Conservation (phyloP, 2,329 filamentous ascomycete genomes). For the Calonectria naviculata region DNA sequence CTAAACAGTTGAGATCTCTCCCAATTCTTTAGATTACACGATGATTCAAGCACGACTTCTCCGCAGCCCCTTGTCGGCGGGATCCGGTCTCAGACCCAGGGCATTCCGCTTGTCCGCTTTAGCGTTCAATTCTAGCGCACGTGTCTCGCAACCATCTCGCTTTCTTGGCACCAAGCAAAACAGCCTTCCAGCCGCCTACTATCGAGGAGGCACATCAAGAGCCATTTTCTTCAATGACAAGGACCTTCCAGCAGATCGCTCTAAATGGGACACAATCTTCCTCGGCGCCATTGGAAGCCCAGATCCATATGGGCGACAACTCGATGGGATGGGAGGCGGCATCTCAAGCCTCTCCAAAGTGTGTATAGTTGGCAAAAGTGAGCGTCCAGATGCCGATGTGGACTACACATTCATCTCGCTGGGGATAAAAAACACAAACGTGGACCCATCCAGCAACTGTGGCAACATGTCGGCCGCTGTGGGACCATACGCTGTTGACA, state of each 20-base stretch:
- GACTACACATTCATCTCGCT: constrained; percentile 71
- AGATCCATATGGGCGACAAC: constrained; percentile 73
- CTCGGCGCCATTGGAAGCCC: constrained; percentile 69
- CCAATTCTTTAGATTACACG: too few relatives aligned
- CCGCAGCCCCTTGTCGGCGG: neutral
- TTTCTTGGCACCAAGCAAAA: constrained; percentile 15
- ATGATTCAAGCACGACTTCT: neutral
- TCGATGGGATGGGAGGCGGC: constrained; percentile 76
- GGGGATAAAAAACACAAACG: constrained; percentile 65
- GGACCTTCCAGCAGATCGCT: constrained; percentile 16
- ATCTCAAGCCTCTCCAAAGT: constrained; percentile 76
- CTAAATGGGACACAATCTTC: constrained; percentile 57
- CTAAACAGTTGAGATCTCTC: neutral
- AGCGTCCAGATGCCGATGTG: constrained; percentile 30
- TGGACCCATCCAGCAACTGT: constrained; percentile 75
- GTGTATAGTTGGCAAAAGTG: constrained; percentile 67
- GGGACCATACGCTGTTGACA: constrained; percentile 71
- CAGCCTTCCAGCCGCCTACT: constrained; percentile 65
- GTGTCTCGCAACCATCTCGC: neutral
- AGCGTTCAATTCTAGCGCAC: neutral
- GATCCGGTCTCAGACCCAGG: neutral
- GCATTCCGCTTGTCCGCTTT: neutral
- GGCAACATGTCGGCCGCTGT: constrained; percentile 75
- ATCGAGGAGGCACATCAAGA: constrained; percentile 72
- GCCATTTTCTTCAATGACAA: constrained; percentile 58